Conservation (phyloP, 2,329 filamentous ascomycete genomes). For the Aspergillus floridensis region DNA sequence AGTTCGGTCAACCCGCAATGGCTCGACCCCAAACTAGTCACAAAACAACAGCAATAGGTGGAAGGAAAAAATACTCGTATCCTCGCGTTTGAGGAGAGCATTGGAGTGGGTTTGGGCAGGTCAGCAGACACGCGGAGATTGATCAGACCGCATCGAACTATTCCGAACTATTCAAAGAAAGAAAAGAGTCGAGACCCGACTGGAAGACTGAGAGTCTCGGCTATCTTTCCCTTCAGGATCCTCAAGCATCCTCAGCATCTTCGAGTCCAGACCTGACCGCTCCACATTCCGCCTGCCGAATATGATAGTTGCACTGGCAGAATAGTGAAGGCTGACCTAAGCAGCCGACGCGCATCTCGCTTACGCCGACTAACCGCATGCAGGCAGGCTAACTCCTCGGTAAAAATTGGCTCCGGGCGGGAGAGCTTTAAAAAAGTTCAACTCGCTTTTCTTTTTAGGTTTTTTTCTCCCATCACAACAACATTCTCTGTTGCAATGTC, state of each 20-base stretch:
- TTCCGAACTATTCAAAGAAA: background rate
- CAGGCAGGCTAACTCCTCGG: constrained; percentile 21
- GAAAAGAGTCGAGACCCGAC: constrained; percentile 6
- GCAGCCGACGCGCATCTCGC: background rate
- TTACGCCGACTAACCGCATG: background rate
- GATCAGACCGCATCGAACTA: constrained; percentile 7
- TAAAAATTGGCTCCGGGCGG: constrained; percentile 27
- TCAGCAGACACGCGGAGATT: constrained; percentile 24
- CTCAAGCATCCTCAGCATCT: no score
- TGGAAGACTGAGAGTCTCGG: background rate
- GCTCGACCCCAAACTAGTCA: background rate
- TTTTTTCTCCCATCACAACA: constrained; percentile 13
- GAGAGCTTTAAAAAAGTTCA: constrained; percentile 32
- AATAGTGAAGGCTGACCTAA: background rate
- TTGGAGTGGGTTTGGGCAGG: constrained; percentile 17
- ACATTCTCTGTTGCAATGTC: constrained; percentile 5
- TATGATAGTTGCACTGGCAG: background rate
- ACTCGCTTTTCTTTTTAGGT: constrained; percentile 17
- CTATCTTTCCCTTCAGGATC: background rate
- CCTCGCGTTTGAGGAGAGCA: constrained; percentile 2
- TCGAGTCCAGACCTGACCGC: background rate
- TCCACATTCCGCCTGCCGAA: background rate
- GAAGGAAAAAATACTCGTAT: constrained; percentile 6
- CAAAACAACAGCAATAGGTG: background rate
- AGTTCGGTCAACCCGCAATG: background rate